phyloP scores from a whole-genome alignment of 2,329 filamentous ascomycete species.

The Cytospora chrysosperma region DNA sequence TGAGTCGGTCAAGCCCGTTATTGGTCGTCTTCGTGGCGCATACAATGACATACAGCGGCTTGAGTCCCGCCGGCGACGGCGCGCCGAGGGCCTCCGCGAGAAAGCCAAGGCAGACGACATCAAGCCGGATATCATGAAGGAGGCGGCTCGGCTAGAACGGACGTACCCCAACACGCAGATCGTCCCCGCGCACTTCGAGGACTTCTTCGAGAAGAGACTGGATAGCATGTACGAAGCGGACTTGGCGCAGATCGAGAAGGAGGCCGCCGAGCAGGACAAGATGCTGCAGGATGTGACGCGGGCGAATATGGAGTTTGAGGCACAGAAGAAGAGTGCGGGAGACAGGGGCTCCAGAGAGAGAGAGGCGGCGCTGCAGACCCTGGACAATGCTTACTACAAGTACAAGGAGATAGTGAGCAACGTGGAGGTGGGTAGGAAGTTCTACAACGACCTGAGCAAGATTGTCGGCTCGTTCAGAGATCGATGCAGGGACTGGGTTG shows the following conservation, averaged over 20 bases:
- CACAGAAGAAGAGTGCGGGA: constrained; percentile 66
- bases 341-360: constrained; percentile 65
- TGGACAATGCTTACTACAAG: constrained; percentile 91
- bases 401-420: constrained; percentile 96
- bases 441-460: constrained; percentile 92
- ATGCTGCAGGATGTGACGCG: constrained; percentile 68
- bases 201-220: constrained; percentile 81
- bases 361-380: constrained; percentile 79
- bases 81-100: constrained; percentile 74
- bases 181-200: constrained; percentile 86
- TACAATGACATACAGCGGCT: constrained; percentile 84
- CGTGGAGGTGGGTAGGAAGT: constrained; percentile 86
- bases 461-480: constrained; percentile 84
- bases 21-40: constrained; percentile 71
- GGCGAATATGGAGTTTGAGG: constrained; percentile 75
- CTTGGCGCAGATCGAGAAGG: constrained; percentile 66
- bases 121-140: constrained; percentile 75
- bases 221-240: constrained; percentile 76
- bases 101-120: constrained; percentile 88
- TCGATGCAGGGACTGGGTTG: constrained; percentile 72
- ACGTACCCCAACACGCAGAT: constrained; percentile 82
- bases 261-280: constrained; percentile 73
- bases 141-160: constrained; percentile 82
- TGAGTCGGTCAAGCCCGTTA: constrained; percentile 75
- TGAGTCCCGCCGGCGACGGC: constrained; percentile 76